Evolutionary conservation across 1,284 basidiomycete species (phyloP).

Genomic region (Moniliophthora roreri): DNA sequence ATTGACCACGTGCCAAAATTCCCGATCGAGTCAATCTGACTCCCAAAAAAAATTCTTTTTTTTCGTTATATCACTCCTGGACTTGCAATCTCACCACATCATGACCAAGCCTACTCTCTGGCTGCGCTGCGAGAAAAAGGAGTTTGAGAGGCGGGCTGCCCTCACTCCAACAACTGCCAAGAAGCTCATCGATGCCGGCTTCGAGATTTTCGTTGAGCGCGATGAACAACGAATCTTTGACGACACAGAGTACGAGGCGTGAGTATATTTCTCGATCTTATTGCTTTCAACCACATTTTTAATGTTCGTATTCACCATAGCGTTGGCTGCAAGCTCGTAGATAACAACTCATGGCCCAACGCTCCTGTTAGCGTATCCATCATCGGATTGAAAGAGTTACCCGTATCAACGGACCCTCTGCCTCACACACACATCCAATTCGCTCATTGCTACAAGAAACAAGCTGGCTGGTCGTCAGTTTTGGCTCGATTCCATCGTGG

Average conservation of each 20-base stretch:
- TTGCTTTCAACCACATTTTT: constrained; percentile 2
- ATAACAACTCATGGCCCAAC: constrained; percentile 87
- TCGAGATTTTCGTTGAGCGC: constrained; percentile 90
- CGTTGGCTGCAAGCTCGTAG: constrained; percentile 87
- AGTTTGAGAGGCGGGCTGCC: constrained; percentile 91
- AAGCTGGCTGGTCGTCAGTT: constrained; percentile 91
- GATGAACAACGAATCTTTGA: constrained; percentile 96
- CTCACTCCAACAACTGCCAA: constrained; percentile 93
- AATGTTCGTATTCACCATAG: constrained; percentile 38
- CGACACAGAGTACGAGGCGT: constrained; percentile 93
- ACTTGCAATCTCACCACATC: not conserved
- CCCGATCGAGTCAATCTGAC: not conserved
- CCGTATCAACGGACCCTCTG: constrained; percentile 77
- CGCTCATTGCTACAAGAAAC: constrained; percentile 97
- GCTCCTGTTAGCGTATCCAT: constrained; percentile 81
- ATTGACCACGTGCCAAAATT: not conserved
- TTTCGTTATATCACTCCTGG: not conserved
- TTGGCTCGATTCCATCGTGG: constrained; percentile 89
- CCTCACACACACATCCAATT: constrained; percentile 98
- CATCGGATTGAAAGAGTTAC: constrained; percentile 96
- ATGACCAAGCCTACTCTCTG: constrained; percentile 60
- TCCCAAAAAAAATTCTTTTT: not conserved
- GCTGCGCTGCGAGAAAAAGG: constrained; percentile 95
- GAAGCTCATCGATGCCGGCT: constrained; percentile 88
- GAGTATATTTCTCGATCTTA: constrained; percentile 34